phyloP scores from a whole-genome alignment of 768 basidiomycete genomes.

The Amanita fuliginea region DNA sequence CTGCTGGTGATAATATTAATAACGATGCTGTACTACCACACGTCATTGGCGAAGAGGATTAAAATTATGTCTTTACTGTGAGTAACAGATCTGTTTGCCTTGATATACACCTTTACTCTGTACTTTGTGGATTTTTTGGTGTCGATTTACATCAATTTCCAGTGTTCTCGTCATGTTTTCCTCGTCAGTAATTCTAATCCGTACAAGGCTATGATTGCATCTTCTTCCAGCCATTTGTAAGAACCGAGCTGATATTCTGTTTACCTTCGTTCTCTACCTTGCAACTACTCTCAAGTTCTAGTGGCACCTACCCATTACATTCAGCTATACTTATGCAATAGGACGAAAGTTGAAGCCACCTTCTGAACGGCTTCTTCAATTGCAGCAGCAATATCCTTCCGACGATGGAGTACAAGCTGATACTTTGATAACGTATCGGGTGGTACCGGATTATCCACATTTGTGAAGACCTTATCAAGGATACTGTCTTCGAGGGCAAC shows the following conservation, averaged over 20 bases:
- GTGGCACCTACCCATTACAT: background rate
- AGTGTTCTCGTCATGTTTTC: background rate
- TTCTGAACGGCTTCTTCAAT: background rate
- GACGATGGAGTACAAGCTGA: background rate
- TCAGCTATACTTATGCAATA: background rate
- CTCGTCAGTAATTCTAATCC: background rate
- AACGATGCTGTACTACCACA: constrained; percentile 7
- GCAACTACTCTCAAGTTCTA: background rate
- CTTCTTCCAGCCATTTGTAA: background rate
- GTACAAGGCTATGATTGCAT: no score
- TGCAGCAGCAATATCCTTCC: background rate
- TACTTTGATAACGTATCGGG: background rate
- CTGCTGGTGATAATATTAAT: constrained; percentile 1
- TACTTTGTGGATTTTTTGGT: background rate
- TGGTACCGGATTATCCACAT: background rate
- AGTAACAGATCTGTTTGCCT: background rate
- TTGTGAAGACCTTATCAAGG: background rate
- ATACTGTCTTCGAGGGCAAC: background rate
- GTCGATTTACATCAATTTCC: background rate
- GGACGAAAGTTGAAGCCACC: background rate
- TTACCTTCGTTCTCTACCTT: background rate
- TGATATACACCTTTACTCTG: background rate
- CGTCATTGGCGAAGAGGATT: constrained; percentile 22
- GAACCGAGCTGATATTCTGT: background rate
- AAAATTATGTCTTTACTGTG: background rate